Evolutionary conservation across 2,329 filamentous ascomycete species (phyloP), one percentile per base, ranked within the genome.

Genomic region (Fusarium denticulatum): DNA sequence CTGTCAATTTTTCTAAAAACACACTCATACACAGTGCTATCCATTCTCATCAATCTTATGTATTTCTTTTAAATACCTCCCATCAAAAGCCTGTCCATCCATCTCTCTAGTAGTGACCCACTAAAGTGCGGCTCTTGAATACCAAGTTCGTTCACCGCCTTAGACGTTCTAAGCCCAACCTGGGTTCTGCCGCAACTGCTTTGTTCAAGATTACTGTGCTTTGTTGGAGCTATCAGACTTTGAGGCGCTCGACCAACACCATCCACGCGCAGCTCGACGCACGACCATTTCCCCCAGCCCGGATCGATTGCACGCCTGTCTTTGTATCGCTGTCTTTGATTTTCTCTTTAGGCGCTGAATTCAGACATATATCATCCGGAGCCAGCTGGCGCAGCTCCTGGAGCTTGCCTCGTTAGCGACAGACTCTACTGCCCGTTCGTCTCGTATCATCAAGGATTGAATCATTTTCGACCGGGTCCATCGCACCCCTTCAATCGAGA

Each of bases 201-300:
- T 60, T 74, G 69, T 37, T 64, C 59, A 57, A 74, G 65, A 61
- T 62, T 71, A 52, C 56, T 37, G 50, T 72, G 71, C 72, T 75
- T 75, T 75, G 72, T 64, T 71, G 60, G 70, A 75, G 72, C 69
- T 75, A 70, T 73, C 72, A 60, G 68, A 75, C 61, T 67, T 67
- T 73, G 61, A 69, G 59, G 50, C 55, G 59, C 69, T 64, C 57
- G n/a, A 49, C 24, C 60, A 66, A 61, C 61, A 75, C 61, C 69
- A 73, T 64, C 69, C 55, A 61, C 64, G 65, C 72, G 62, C 58
- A 67, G 47, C 57, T 58, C 64, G 56, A 67, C 36, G 67, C 57
- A 73, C 65, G 55, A 67, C 61, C 45, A 45, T 67, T 40, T 47
- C 45, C 40, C 40, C 32, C 32, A 39, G 57, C 50, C 30, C 43